Conservation (phyloP, 108 stramenopile species). For the Nitzschia inconspicua region DNA sequence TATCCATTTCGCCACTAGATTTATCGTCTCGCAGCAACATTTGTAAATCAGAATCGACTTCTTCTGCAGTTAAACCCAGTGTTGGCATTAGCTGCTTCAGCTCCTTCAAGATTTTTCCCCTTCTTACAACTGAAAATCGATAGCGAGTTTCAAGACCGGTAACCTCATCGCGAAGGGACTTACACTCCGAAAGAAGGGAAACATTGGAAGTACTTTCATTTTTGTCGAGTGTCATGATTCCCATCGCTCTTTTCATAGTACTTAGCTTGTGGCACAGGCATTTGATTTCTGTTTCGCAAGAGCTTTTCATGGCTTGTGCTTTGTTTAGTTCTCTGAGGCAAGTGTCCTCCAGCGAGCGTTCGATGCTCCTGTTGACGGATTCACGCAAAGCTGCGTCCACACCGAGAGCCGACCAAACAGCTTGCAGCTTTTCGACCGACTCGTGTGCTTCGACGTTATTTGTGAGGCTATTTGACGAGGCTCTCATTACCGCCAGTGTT, state of each 20-base stretch:
- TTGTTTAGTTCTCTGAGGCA: slow-evolving; percentile 48
- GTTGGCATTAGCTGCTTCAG: slow-evolving; percentile 12
- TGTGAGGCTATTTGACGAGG: slow-evolving; percentile 35
- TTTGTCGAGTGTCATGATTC: slow-evolving; percentile 1
- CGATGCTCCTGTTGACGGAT: slow-evolving; percentile 35
- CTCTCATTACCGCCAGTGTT: slow-evolving; percentile 40
- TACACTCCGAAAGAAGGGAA: slow-evolving; percentile 32
- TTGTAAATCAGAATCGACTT: slow-evolving; percentile 10
- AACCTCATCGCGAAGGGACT: slow-evolving; percentile 22
- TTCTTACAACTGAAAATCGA: slow-evolving; percentile 28
- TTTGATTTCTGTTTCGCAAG: slow-evolving; percentile 29
- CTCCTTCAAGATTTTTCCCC: slow-evolving; percentile 31
- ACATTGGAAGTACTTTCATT: not conserved
- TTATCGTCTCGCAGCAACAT: slow-evolving; percentile 10
- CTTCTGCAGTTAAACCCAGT: slow-evolving; percentile 13
- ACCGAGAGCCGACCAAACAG: slow-evolving; percentile 57
- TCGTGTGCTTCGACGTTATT: slow-evolving; percentile 32
- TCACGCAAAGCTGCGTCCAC: slow-evolving; percentile 42
- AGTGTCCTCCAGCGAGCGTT: slow-evolving; percentile 58
- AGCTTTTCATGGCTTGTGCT: slow-evolving; percentile 34
- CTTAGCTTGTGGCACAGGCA: slow-evolving; percentile 17
- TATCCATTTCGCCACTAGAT: no score
- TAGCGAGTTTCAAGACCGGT: slow-evolving; percentile 30
- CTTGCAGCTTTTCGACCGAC: slow-evolving; percentile 47
- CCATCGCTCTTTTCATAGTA: slow-evolving; percentile 38